Evolutionary conservation across 2,329 filamentous ascomycete genomes (phyloP), one percentile per base, ranked within the genome.

Genomic region (Xylariaceae sp.): DNA sequence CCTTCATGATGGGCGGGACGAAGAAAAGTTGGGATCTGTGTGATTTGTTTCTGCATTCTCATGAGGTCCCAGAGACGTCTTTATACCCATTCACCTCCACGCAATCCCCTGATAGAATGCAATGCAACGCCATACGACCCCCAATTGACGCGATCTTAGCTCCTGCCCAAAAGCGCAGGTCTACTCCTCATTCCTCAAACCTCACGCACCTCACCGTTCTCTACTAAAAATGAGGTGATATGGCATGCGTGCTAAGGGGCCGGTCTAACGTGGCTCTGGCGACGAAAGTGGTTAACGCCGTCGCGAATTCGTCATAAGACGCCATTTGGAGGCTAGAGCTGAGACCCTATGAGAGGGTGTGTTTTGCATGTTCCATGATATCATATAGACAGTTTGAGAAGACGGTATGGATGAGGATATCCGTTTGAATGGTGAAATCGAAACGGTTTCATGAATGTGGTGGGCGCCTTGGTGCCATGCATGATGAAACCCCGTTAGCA

Each of bases 141-240:
- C 55, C 54, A 57, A 62, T 53, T 52, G 44, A 23, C 6, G 8
- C 2, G 7, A 13, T 44, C 59, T 57, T 54, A 35, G 56, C 64
- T 64, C 66, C 67, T 69, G 67, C 67, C 67, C 56, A 61, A 67
- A 67, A 55, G 45, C 54, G 60, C 45, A 57, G 53, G 23, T 11
- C 42, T 1, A 13, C 42, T 50, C 37, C 39, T 34, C 53, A 59
- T 66, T 62, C n/a, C 3, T 18, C 17, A 18, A 30, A 30, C 4
- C 3, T 18, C 17, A 18, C 17, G 17, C 17, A 18, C 23, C 23
- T 30, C 23, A 30, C 2, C 23, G 4, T 2, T 30, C 3, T 30
- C 23, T 30, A 30, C 5, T 6, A 30, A 30, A 30, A 30, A 30
- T 30, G 23, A 30, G 23, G 23, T 30, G 23, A 30, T 30, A 30